Percentiles rank a stretch among this genome's conserved stretches.
Evolutionary conservation across 108 stramenopile species (phyloP).

Genomic region (Cyclotella kingstonii): DNA sequence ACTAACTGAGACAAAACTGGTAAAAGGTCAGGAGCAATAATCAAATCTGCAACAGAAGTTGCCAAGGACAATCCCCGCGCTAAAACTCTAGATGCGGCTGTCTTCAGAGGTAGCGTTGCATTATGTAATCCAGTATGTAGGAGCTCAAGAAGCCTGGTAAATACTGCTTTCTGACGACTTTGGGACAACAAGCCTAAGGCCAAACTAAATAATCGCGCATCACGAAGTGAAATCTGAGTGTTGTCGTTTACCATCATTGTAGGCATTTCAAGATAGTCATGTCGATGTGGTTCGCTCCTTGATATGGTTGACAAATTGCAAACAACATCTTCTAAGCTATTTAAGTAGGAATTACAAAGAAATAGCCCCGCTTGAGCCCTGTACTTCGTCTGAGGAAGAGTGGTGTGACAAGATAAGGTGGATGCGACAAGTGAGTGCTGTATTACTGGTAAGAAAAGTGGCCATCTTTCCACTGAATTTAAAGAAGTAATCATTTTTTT

Average conservation of each 20-base stretch:
- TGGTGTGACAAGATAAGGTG: constrained; percentile 38
- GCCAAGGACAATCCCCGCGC: constrained; percentile 57
- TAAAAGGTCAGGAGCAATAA: constrained; percentile 21
- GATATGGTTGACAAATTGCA: constrained; percentile 3
- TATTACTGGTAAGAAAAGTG: constrained; percentile 46
- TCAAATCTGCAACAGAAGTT: constrained; percentile 42
- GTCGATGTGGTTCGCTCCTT: not conserved
- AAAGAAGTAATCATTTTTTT: not conserved
- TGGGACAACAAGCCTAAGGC: constrained; percentile 47
- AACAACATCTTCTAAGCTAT: constrained; percentile 15
- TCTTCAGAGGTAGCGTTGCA: constrained; percentile 8
- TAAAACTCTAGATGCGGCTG: constrained; percentile 50
- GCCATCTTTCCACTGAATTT: constrained; percentile 10
- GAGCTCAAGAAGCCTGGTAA: constrained; percentile 38
- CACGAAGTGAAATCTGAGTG: constrained; percentile 45
- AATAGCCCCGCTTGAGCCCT: constrained; percentile 1
- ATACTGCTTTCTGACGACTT: constrained; percentile 23
- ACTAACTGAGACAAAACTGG: constrained; percentile 20
- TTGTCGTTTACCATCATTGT: constrained; percentile 31
- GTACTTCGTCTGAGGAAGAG: not conserved
- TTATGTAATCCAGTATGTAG: constrained; percentile 22
- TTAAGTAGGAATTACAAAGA: constrained; percentile 22
- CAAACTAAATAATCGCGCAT: constrained; percentile 49
- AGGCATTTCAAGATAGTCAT: not conserved
- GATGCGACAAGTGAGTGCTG: constrained; percentile 57